These are phyloP conservation scores for Eucalyptus grandis DNA, from an alignment of 345 rosid species.

Conservation along the genomic window DNA sequence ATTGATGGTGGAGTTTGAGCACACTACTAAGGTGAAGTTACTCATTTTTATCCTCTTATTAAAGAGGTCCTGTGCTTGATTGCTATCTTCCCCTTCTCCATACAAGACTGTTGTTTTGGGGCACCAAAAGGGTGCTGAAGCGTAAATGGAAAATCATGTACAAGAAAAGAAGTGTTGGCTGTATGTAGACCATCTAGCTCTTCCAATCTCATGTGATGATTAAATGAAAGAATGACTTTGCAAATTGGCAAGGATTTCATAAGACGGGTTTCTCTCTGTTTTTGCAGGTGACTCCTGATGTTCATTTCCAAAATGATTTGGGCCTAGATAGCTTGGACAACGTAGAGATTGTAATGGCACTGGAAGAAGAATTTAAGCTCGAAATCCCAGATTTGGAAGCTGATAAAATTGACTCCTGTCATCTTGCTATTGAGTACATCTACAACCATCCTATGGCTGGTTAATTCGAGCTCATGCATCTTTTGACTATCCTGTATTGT, in stretches of 20 bases:
- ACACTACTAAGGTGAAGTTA: neutral
- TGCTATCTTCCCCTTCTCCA: neutral
- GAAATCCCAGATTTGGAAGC: slow-evolving; percentile 98
- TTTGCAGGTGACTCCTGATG: slow-evolving; percentile 61
- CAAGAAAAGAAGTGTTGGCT: neutral
- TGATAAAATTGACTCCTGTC: slow-evolving; percentile 72
- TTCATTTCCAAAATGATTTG: slow-evolving; percentile 83
- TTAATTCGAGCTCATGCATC: neutral
- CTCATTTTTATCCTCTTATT: neutral
- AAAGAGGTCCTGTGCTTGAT: neutral
- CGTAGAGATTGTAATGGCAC: slow-evolving; percentile 92
- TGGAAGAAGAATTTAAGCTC: slow-evolving; percentile 95
- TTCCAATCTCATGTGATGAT: neutral
- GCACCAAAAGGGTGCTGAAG: neutral
- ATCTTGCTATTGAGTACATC: slow-evolving; percentile 82
- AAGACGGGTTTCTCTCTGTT: neutral
- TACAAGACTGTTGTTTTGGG: neutral
- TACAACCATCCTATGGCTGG: slow-evolving; percentile 79
- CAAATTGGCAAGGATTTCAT: neutral
- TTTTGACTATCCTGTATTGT: neutral
- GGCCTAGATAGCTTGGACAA: slow-evolving; percentile 90
- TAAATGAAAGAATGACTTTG: neutral
- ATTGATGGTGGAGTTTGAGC: neutral
- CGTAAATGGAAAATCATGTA: neutral
- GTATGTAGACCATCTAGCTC: neutral